Conservation (phyloP, 2,329 filamentous ascomycete species). For the Colletotrichum sp. region DNA sequence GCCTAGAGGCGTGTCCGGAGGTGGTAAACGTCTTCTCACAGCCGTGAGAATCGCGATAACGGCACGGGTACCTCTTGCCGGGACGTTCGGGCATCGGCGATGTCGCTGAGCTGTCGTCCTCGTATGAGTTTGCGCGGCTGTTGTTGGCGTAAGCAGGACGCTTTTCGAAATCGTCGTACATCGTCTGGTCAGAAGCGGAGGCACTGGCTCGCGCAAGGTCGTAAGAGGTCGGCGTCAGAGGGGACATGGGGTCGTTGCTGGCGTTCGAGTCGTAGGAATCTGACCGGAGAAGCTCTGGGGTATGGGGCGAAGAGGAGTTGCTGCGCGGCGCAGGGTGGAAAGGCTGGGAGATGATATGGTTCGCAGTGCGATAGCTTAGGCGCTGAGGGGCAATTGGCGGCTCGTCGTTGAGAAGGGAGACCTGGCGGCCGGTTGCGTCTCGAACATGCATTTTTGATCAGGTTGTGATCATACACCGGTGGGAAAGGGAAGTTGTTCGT, state of each 20-base stretch:
- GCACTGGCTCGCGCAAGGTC: constrained; percentile 42
- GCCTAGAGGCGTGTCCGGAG: constrained; percentile 82
- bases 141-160: constrained; percentile 45
- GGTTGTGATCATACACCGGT: neutral
- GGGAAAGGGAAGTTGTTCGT: neutral
- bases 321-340: constrained; percentile 39
- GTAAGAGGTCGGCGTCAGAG: constrained; percentile 57
- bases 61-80: constrained; percentile 75
- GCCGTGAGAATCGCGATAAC: constrained; percentile 70
- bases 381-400: constrained; percentile 20
- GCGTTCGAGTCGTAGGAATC: constrained; percentile 66
- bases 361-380: constrained; percentile 36
- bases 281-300: constrained; percentile 63
- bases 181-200: constrained; percentile 27
- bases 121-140: constrained; percentile 53
- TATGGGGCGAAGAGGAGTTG: constrained; percentile 53
- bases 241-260: constrained; percentile 57
- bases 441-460: constrained; percentile 53
- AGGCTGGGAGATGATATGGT: constrained; percentile 33
- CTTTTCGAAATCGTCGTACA: constrained; percentile 36
- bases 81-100: constrained; percentile 48
- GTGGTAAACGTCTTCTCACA: constrained; percentile 85
- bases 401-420: constrained; percentile 66
- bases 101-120: constrained; percentile 51
- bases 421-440: constrained; percentile 60